Percentiles rank a stretch among this genome's conserved stretches.
Evolutionary conservation across 2,329 filamentous ascomycete species (phyloP).

Genomic region (Aspergillus puulaauensis): DNA sequence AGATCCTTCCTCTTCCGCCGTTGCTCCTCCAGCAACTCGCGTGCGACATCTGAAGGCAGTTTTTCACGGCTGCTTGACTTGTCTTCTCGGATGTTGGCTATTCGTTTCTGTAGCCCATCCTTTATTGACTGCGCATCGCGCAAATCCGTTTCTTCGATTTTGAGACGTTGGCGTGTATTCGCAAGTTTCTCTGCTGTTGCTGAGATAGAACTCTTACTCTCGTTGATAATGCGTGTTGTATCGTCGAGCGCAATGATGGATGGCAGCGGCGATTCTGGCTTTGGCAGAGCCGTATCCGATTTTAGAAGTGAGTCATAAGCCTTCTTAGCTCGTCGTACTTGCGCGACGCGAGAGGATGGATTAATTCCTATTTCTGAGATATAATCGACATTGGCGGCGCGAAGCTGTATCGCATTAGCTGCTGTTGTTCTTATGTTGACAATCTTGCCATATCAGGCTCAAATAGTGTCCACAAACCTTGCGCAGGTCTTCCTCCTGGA

Average conservation of each 20-base stretch:
- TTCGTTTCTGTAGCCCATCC: slow-evolving; percentile 55
- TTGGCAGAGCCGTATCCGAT: slow-evolving; percentile 65
- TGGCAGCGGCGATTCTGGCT: slow-evolving; percentile 66
- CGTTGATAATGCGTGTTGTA: slow-evolving; percentile 62
- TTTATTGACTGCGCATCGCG: slow-evolving; percentile 50
- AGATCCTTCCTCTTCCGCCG: slow-evolving; percentile 60
- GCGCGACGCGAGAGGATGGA: slow-evolving; percentile 35
- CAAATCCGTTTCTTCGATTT: slow-evolving; percentile 47
- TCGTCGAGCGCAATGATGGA: slow-evolving; percentile 69
- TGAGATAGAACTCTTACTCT: slow-evolving; percentile 61
- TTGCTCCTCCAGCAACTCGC: slow-evolving; percentile 63
- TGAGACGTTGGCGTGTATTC: slow-evolving; percentile 39
- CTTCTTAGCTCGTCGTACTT: slow-evolving; percentile 57
- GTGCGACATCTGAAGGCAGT: slow-evolving; percentile 60
- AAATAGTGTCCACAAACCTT: slow-evolving; percentile 33
- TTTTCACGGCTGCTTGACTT: slow-evolving; percentile 59
- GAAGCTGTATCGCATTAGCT: slow-evolving; percentile 32
- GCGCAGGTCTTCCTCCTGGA: slow-evolving; percentile 49
- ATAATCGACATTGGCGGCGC: slow-evolving; percentile 29
- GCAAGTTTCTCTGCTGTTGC: slow-evolving; percentile 43
- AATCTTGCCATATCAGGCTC: neutral
- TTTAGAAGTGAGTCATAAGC: slow-evolving; percentile 66
- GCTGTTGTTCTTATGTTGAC: neutral
- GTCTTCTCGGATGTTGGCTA: slow-evolving; percentile 59
- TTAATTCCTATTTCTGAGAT: slow-evolving; percentile 31